Evolutionary conservation across 257 asterid genomes (phyloP).

Genomic region (Prunella vulgaris): DNA sequence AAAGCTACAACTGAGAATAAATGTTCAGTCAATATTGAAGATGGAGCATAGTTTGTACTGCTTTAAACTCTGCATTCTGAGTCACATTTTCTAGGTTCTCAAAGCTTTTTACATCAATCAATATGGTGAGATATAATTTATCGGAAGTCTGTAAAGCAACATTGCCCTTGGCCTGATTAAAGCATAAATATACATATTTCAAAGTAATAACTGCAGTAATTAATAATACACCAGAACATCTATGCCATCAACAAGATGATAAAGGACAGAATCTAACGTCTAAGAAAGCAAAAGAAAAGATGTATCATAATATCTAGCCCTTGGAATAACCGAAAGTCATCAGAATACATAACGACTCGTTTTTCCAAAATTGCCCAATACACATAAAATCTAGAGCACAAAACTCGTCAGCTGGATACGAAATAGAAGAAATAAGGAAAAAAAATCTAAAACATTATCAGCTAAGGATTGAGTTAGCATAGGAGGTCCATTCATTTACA

Average conservation of each 20-base stretch:
- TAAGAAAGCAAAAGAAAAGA: background rate
- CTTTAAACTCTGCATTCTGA: constrained; percentile 35
- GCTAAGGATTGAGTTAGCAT: constrained; percentile 42
- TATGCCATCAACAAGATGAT: constrained; percentile 1
- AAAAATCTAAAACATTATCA: background rate
- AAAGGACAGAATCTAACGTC: background rate
- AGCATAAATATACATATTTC: background rate
- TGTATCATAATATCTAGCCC: background rate
- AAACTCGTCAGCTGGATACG: background rate
- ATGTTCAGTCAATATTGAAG: constrained; percentile 47
- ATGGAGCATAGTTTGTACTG: constrained; percentile 33
- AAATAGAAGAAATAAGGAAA: too few species aligned
- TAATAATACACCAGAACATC: background rate
- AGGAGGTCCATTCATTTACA: constrained; percentile 37
- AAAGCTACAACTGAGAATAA: constrained; percentile 49
- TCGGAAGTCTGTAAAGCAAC: constrained; percentile 56
- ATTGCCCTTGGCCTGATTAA: constrained; percentile 50
- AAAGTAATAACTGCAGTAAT: background rate
- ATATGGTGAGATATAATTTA: constrained; percentile 58
- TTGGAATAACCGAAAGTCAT: background rate
- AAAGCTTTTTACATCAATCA: constrained; percentile 42
- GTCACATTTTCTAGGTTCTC: constrained; percentile 36
- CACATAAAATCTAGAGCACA: background rate
- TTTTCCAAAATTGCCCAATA: background rate
- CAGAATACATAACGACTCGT: background rate